Evolutionary conservation across 1,139 yeast genomes (phyloP), one percentile per base, ranked within the genome.

Genomic region (Magnusiomyces tetraspermus): DNA sequence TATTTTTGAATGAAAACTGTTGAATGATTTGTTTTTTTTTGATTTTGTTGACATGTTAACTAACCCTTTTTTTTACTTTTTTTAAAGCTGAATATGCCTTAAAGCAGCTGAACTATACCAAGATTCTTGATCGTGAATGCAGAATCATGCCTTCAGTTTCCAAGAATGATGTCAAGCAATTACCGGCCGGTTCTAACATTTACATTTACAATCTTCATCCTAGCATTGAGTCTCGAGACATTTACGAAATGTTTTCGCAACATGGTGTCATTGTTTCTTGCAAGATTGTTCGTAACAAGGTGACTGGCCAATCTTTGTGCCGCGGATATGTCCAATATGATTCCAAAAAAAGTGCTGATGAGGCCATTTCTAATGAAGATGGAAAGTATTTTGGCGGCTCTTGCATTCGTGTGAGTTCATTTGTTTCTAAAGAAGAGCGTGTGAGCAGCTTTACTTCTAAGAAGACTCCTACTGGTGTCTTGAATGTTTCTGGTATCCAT

Each of bases 281-380:
- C 75, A 86, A 86, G 75, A 88, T 86, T 68, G 92, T 92, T 61
- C 77, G 84, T 60, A 94, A 85, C 70, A 85, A 31, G 21, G 41
- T 78, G 67, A 71, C 76, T 68, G 95, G 95, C 60, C 75, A 74
- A 67, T 83, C 92, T 61, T 83, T 83, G 71, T 88, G 95, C 67
- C 85, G 85, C 61, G 96, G 94, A 71, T 86, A 85, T 68, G 96
- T 88, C 59, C 95, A 86, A 70, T 88, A 83, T 71, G 95, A 85
- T 69, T 80, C 84, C 57, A 72, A 53, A 59, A 89, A 83, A 68
- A 85, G 90, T 63, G 97, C 97, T 57, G 74, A 76, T 58, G 87
- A 86, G 64, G 96, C 96, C 60, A 83, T 88, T 66, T 88, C 83
- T 71, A 83, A 82, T 68, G 87, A 86, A 66, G 86, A 87, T 72